Evolutionary conservation across 2,329 filamentous ascomycete species (phyloP), one percentile per base, ranked within the genome.

Genomic region (Cladosporium phlei): DNA sequence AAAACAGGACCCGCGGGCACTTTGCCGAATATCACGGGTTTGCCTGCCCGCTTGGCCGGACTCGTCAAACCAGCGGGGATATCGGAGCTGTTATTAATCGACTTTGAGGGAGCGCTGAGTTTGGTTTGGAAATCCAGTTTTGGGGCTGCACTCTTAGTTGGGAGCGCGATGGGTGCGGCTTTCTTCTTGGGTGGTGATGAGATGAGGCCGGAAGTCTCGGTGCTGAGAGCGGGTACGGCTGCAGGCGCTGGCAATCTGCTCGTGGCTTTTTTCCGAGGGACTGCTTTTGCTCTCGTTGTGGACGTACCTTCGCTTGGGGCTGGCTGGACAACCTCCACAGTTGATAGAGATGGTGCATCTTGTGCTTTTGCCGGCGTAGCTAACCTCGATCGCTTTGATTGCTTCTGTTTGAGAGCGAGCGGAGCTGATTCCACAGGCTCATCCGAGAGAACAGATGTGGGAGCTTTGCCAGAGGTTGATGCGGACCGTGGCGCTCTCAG

Each of bases 311-410:
- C 25, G 17, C 20, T 19, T 7, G 37, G 30, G 9, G 19, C 14
- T 24, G 25, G 6, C 43, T 27, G 14, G 5, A 22, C 22, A 7
- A 34, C 20, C 3, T 30, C 34, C 28, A 21, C 21, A 3, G 40
- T 17, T 11, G 21, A 9, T 20, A 47, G 14, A 10, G 49, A 22
- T 25, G 38, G n/a, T 20, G 38, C 17, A 5, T 38, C 32, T 12
- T 21, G 10, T 33, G 52, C 51, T 47, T 65, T 61, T 6, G 61
- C 64, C 20, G 64, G 63, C 10, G 64, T 66, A 5, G 63, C 63
- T 27, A 66, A 59, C 6, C 61, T 56, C 12, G 61, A 65, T 17
- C 59, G 55, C 33, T 57, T 63, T 11, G 39, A 14, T 4, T 49
- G 50, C 25, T 51, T 49, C 9, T 40, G 29, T 30, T 51, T 49